A percentile compares a stretch with the other conserved stretches of the same genome.
Conservation (phyloP, 148 eudicot species). For the Vaccinium darrowii region DNA sequence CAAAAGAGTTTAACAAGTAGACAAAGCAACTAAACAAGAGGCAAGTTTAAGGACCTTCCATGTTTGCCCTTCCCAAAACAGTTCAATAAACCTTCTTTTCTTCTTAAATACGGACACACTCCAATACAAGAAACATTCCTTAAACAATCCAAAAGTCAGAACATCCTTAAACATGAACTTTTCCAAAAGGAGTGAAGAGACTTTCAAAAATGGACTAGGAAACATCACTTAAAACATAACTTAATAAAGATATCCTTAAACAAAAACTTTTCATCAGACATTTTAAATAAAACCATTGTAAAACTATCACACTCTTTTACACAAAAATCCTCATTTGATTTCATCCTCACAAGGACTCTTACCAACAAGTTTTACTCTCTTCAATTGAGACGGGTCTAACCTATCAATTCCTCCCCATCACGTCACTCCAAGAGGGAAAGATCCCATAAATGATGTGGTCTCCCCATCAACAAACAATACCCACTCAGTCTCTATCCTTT, state of each 20-base stretch:
- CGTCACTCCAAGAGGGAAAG: background rate
- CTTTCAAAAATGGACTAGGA: background rate
- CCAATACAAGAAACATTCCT: no score
- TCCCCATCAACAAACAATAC: background rate
- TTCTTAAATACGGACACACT: no score
- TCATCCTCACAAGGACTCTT: background rate
- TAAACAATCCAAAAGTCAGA: background rate
- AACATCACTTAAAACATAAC: background rate
- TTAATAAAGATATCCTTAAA: background rate
- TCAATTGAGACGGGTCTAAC: background rate
- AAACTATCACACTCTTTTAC: background rate
- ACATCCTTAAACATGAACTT: background rate
- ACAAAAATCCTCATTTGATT: background rate
- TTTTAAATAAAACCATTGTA: background rate
- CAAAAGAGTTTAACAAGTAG: background rate
- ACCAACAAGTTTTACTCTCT: background rate
- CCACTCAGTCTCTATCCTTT: background rate
- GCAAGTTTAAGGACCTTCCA: background rate
- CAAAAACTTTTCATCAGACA: background rate
- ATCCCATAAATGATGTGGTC: background rate
- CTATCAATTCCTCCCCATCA: background rate
- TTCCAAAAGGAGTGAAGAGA: background rate
- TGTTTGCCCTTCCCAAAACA: background rate
- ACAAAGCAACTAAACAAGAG: conserved; percentile 1
- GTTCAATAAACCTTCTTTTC: no score